Conservation (phyloP, 768 basidiomycete species). For the Mycena capillaripes region DNA sequence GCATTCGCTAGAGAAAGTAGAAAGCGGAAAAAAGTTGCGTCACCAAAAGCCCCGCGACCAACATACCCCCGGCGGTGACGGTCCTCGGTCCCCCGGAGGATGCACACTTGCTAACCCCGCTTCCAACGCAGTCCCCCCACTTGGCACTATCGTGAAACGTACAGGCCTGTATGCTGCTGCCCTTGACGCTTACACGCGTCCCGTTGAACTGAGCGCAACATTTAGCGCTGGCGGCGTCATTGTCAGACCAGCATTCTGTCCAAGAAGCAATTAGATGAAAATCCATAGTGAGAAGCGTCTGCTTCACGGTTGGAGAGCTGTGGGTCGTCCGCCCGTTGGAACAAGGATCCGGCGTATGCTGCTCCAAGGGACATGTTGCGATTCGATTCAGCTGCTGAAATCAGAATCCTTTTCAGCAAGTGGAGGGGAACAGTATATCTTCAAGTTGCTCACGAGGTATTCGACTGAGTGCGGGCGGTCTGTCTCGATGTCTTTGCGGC, state of each 20-base stretch:
- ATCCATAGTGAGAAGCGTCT: not conserved
- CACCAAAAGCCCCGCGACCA: not conserved
- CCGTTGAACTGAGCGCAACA: conserved; percentile 6
- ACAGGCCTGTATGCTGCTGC: conserved; percentile 2
- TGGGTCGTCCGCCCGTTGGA: not conserved
- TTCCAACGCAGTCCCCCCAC: not conserved
- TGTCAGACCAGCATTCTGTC: conserved; percentile 11
- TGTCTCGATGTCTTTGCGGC: no score
- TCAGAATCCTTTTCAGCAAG: no score
- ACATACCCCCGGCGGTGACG: not conserved
- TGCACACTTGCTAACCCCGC: not conserved
- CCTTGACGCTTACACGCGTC: conserved; percentile 3
- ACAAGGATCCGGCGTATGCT: not conserved
- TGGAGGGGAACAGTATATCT: no score
- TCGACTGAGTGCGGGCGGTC: no score
- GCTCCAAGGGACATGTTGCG: not conserved
- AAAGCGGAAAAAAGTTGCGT: not conserved
- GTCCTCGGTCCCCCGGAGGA: not conserved
- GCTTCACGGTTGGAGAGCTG: not conserved
- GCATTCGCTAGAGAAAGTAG: not conserved
- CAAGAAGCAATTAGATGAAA: not conserved
- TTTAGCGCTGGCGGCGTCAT: not conserved
- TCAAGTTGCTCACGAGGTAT: no score
- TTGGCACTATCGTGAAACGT: not conserved
- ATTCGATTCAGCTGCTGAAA: not conserved